phyloP scores from a whole-genome alignment of 2,329 filamentous ascomycete species.

The Penicillium frequentans region DNA sequence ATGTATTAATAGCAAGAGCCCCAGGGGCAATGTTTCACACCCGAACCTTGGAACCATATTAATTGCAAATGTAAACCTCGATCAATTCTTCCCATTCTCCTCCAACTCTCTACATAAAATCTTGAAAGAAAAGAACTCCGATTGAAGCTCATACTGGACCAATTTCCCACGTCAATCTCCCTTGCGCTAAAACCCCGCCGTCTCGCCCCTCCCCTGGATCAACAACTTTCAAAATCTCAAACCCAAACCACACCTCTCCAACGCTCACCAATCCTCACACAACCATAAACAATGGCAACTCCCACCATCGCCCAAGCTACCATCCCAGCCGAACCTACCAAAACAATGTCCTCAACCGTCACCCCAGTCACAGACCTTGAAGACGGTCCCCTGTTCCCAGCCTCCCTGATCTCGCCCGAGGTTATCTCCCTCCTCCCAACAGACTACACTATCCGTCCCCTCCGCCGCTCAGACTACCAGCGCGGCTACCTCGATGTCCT shows the following conservation, averaged over 20 bases:
- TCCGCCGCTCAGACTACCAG: slow-evolving; percentile 75
- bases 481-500: slow-evolving; percentile 88
- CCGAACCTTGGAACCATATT: slow-evolving; percentile 7
- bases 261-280: neutral
- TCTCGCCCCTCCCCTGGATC: slow-evolving; percentile 13
- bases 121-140: neutral
- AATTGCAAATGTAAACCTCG: neutral
- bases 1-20: slow-evolving; percentile 18
- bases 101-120: neutral
- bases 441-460: slow-evolving; percentile 78
- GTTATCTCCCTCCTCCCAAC: slow-evolving; percentile 72
- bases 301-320: slow-evolving; percentile 13
- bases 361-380: slow-evolving; percentile 25
- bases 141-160: neutral
- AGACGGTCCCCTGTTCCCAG: slow-evolving; percentile 69
- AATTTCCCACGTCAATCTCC: slow-evolving; percentile 8
- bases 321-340: slow-evolving; percentile 17
- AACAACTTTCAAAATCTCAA: neutral
- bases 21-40: slow-evolving; percentile 20
- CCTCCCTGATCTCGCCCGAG: slow-evolving; percentile 72
- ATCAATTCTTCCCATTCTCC: neutral
- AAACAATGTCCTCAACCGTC: slow-evolving; percentile 12
- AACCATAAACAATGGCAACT: neutral
- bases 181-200: slow-evolving; percentile 18
- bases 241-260: neutral